These are phyloP conservation scores for Heliamphora exappendiculata DNA, from an alignment of 148 eudicot species.

Conservation along the genomic window DNA sequence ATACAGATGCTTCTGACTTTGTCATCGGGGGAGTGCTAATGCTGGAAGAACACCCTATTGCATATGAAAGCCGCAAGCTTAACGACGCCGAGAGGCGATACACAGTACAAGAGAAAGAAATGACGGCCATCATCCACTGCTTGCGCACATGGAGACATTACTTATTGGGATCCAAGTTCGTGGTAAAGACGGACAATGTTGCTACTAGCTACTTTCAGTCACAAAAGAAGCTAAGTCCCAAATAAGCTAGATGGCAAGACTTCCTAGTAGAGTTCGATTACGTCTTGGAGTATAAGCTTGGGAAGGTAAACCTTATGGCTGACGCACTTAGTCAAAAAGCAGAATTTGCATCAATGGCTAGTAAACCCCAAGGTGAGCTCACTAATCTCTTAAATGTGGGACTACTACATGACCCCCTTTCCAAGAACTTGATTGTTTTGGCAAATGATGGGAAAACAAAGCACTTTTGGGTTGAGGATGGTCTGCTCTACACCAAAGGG, in stretches of 20 bases:
- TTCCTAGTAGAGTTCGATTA: no score
- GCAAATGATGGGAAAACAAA: background rate
- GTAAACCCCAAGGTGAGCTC: no score
- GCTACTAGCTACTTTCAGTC: no score
- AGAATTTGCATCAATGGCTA: no score
- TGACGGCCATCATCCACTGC: background rate
- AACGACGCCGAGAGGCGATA: background rate
- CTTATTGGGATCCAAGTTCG: background rate
- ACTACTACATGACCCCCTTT: background rate
- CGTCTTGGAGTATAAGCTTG: no score
- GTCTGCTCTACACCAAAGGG: background rate
- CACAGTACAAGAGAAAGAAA: background rate
- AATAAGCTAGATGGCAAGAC: no score
- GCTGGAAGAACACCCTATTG: background rate
- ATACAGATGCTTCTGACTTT: no score
- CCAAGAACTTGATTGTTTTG: background rate
- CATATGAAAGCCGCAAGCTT: background rate
- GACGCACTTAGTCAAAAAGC: no score
- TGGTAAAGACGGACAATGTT: background rate
- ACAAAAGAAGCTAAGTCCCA: no score
- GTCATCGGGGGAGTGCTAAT: no score
- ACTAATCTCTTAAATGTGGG: background rate
- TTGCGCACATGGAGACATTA: background rate
- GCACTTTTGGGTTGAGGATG: slow-evolving; percentile 1
- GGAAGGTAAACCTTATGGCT: no score